Percentiles rank a stretch among this genome's conserved stretches.
Conservation (phyloP, 2,329 filamentous ascomycete species). For the Domatiomyces catenatus region DNA sequence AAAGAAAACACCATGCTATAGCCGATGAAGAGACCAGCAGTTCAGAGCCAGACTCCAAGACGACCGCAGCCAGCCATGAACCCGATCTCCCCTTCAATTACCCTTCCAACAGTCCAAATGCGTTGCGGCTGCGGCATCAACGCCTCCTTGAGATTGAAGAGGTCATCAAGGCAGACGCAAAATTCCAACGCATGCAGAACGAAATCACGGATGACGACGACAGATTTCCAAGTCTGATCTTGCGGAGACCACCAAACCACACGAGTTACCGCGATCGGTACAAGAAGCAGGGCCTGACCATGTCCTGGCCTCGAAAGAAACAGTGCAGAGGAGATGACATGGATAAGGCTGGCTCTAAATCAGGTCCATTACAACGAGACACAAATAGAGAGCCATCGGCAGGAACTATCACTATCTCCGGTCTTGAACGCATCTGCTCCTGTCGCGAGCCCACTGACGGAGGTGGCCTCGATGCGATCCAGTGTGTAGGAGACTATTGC, state of each 20-base stretch:
- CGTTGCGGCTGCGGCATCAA: not conserved
- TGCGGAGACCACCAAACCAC: conserved; percentile 2
- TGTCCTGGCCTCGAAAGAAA: not conserved
- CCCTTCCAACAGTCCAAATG: not conserved
- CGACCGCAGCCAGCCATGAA: not conserved
- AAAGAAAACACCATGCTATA: not conserved
- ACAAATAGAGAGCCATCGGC: not conserved
- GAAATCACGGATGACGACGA: not conserved
- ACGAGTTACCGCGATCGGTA: conserved; percentile 1
- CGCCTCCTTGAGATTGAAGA: conserved; percentile 2
- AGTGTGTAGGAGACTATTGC: conserved; percentile 2
- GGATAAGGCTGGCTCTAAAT: not conserved
- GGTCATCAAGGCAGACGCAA: not conserved
- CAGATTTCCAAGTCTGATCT: conserved; percentile 1
- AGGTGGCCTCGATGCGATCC: conserved; percentile 1
- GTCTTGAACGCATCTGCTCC: conserved; percentile 1
- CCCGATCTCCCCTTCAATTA: not conserved
- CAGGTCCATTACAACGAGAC: not conserved
- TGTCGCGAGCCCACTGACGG: conserved; percentile 3
- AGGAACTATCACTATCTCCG: not conserved
- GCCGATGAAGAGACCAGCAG: not conserved
- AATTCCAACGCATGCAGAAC: conserved; percentile 1
- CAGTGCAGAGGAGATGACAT: not conserved
- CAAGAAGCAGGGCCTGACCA: conserved; percentile 7
- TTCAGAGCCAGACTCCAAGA: not conserved